Evolutionary conservation across 2,329 filamentous ascomycete genomes (phyloP).

Genomic region (Pyricularia sp.): DNA sequence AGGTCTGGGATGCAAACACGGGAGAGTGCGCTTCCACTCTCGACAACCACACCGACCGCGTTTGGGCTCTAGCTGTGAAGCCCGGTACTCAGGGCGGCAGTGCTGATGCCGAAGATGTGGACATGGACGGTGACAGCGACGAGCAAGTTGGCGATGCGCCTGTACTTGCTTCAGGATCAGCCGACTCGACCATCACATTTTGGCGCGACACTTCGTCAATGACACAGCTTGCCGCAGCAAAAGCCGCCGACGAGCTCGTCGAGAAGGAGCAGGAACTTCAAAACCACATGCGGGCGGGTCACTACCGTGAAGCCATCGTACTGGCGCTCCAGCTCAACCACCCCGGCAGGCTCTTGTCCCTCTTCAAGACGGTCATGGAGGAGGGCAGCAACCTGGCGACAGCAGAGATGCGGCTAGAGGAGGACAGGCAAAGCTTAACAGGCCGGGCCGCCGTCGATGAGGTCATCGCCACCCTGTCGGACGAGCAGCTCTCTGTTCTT

Average conservation of each 20-base stretch:
- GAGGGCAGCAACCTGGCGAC: slow-evolving; percentile 22
- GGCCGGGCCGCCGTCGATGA: slow-evolving; percentile 68
- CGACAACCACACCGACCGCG: slow-evolving; percentile 93
- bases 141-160: neutral
- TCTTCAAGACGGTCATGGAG: slow-evolving; percentile 78
- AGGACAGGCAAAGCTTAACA: slow-evolving; percentile 37
- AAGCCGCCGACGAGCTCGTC: slow-evolving; percentile 63
- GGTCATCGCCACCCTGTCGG: slow-evolving; percentile 67
- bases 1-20: slow-evolving; percentile 84
- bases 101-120: neutral
- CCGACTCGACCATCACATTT: slow-evolving; percentile 87
- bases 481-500: slow-evolving; percentile 78
- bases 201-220: slow-evolving; percentile 86
- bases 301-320: slow-evolving; percentile 87
- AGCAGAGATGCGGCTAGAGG: neutral
- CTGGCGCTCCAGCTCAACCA: slow-evolving; percentile 91
- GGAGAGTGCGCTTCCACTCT: slow-evolving; percentile 83
- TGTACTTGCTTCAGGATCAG: slow-evolving; percentile 74
- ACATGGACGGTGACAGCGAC: neutral
- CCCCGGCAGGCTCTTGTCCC: slow-evolving; percentile 70
- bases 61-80: slow-evolving; percentile 80
- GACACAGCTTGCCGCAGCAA: slow-evolving; percentile 65
- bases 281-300: slow-evolving; percentile 81
- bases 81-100: slow-evolving; percentile 28
- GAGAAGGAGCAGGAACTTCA: slow-evolving; percentile 92